A percentile compares a stretch with the other conserved stretches of the same genome.
Evolutionary conservation across 2,329 filamentous ascomycete species (phyloP).

Genomic region (Neonectria ditissima): DNA sequence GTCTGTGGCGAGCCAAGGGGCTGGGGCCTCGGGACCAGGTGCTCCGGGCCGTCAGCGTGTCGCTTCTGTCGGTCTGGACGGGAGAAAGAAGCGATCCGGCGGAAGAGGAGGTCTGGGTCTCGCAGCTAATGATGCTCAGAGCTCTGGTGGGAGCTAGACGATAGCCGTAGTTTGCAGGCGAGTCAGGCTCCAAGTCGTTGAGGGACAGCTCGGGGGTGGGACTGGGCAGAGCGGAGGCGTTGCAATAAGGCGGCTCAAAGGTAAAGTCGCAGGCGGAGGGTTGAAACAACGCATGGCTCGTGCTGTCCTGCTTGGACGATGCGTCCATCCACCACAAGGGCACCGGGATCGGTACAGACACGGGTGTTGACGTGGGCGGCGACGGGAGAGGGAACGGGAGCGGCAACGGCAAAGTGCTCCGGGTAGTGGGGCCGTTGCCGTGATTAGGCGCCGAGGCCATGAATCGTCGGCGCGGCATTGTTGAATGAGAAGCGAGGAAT

Average conservation of each 20-base stretch:
- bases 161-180: constrained; percentile 16
- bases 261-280: constrained; percentile 7
- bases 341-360: constrained; percentile 9
- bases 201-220: constrained; percentile 10
- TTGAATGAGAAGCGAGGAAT: not conserved
- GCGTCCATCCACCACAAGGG: constrained; percentile 11
- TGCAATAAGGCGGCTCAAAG: constrained; percentile 1
- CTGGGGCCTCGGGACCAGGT: constrained; percentile 41
- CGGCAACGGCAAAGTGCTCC: constrained; percentile 1
- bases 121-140: constrained; percentile 44
- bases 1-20: constrained; percentile 33
- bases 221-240: constrained; percentile 8
- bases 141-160: constrained; percentile 23
- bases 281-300: not conserved
- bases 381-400: constrained; percentile 8
- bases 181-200: constrained; percentile 23
- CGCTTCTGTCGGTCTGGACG: constrained; percentile 45
- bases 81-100: constrained; percentile 47
- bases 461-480: constrained; percentile 9
- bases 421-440: constrained; percentile 13
- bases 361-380: constrained; percentile 7
- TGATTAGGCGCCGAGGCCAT: not conserved
- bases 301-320: constrained; percentile 5
- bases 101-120: constrained; percentile 45
- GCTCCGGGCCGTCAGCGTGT: constrained; percentile 34